Percentiles rank a stretch among this genome's conserved stretches.
Evolutionary conservation across 768 basidiomycete genomes (phyloP).

Genomic region (Rickenella mellea): DNA sequence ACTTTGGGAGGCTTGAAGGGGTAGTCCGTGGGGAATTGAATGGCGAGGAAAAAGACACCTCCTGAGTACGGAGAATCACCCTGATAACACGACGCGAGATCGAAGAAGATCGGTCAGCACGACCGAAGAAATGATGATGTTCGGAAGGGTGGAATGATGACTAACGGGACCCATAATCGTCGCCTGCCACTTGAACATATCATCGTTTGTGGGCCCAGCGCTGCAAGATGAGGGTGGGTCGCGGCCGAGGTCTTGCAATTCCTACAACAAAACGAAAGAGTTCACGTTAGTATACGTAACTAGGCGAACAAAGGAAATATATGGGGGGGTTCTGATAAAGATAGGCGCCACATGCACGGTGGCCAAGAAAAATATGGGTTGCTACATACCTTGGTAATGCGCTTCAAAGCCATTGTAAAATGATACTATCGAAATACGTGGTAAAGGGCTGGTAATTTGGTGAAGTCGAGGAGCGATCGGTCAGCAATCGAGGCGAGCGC

Average conservation of each 20-base stretch:
- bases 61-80: slow-evolving; percentile 97
- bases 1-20: slow-evolving; percentile 99
- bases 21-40: slow-evolving; percentile 94
- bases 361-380: slow-evolving; percentile 11
- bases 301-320: slow-evolving; percentile 6
- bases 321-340: slow-evolving; percentile 4
- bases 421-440: slow-evolving; percentile 5
- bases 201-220: slow-evolving; percentile 94
- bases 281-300: neutral
- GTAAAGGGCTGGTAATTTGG: no score
- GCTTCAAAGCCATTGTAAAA: slow-evolving; percentile 83
- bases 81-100: slow-evolving; percentile 33
- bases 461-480: no score
- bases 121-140: slow-evolving; percentile 4
- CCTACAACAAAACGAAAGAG: slow-evolving; percentile 40
- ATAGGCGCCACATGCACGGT: neutral
- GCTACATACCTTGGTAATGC: slow-evolving; percentile 94
- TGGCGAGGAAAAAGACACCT: slow-evolving; percentile 97
- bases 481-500: no score
- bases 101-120: neutral
- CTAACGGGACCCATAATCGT: slow-evolving; percentile 99
- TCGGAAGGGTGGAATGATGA: slow-evolving; percentile 10
- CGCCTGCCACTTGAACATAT: slow-evolving; percentile 99
- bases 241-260: slow-evolving; percentile 97
- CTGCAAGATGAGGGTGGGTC: slow-evolving; percentile 99